Evolutionary conservation across 2,329 filamentous ascomycete genomes (phyloP), one percentile per base, ranked within the genome.

Genomic region (Diaporthe destruens): DNA sequence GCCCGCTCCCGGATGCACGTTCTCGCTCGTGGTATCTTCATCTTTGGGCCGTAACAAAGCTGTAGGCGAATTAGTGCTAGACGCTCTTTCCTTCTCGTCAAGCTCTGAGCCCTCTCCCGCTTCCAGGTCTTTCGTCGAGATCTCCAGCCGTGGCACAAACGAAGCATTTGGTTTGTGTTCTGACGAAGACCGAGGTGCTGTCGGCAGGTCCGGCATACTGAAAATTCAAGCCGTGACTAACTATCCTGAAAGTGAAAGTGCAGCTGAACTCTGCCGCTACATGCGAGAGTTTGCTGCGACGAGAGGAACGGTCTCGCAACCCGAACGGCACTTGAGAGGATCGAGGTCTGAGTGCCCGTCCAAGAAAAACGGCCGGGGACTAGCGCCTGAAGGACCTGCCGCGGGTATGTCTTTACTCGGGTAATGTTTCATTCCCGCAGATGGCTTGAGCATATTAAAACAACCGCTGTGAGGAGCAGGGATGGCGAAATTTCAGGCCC

Each of bases 381-480:
- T 66, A 66, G 61, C 32, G 61, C 29, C 11, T 65, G 42, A n/a
- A 16, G 25, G 6, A 14, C 20, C 44, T 6, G 32, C 16, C 12
- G 20, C 14, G 47, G 44, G 7, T 7, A 20, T 39, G 32, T 39
- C 32, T 66, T 32, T 18, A 12, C 29, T 53, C 20, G 32, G 44
- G 34, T 9, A 53, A 66, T 39, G 44, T 66, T 66, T 53, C 61
- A 53, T 34, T 39, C 47, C 14, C 1, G 61, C 47, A 29, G 20
- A 47, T 51, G 51, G 29, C 44, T 66, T 66, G 61, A 66, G 61
- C 61, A 66, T 7, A 53, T 66, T 66, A 66, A 25, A 2, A 25
- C 32, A 18, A 20, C 44, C 18, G 20, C n/a, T 66, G 61, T 66
- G 61, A 47, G n/a, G n/a, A n/a, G n/a, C n/a, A n/a, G n/a, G n/a